A percentile compares a stretch with the other conserved stretches of the same genome.
These are phyloP conservation scores for Cadophora sp. DNA, from an alignment of 2,329 filamentous ascomycete species.

Conservation along the genomic window DNA sequence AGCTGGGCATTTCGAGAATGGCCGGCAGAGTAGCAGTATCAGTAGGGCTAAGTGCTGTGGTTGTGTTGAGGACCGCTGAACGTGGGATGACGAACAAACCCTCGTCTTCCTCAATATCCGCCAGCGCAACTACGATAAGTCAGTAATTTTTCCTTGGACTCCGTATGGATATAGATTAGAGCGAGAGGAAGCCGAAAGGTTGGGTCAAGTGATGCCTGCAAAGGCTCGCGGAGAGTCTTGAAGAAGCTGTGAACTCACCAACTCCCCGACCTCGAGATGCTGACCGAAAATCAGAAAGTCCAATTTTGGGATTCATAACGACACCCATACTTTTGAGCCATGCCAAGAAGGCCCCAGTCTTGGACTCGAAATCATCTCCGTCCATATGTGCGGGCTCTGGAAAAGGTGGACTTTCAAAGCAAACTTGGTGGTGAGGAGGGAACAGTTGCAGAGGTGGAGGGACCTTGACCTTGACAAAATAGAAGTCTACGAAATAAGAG, in stretches of 20 bases:
- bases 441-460: no score
- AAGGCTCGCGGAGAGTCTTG: background rate
- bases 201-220: background rate
- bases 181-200: background rate
- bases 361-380: constrained; percentile 49
- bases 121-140: constrained; percentile 57
- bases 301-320: constrained; percentile 62
- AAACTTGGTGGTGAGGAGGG: background rate
- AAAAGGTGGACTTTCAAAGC: background rate
- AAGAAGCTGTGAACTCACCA: constrained; percentile 55
- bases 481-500: no score
- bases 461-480: no score
- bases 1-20: constrained; percentile 52
- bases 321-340: constrained; percentile 63
- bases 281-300: constrained; percentile 61
- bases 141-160: constrained; percentile 16
- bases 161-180: background rate
- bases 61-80: constrained; percentile 61
- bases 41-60: constrained; percentile 60
- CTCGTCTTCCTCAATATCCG: constrained; percentile 66
- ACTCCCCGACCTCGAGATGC: constrained; percentile 66
- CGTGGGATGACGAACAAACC: constrained; percentile 70
- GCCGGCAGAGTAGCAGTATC: constrained; percentile 44
- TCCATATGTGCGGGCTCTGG: constrained; percentile 34
- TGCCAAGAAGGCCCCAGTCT: constrained; percentile 58